phyloP scores from a whole-genome alignment of 352 stramenopile species.

The Phytophthora melonis region DNA sequence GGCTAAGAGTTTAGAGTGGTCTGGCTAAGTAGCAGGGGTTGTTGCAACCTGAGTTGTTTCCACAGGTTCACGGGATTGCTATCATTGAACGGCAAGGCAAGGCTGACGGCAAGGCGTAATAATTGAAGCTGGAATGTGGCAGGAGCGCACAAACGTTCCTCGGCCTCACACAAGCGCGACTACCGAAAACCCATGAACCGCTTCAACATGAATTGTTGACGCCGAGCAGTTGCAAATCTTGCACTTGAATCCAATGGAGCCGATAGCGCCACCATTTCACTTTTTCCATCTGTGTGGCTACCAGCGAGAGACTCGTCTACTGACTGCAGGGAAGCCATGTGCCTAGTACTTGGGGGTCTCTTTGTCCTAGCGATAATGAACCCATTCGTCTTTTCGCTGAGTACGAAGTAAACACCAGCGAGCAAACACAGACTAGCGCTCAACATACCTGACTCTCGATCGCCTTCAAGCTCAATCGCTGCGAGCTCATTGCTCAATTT shows the following conservation, averaged over 20 bases:
- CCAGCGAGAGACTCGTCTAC: conserved; percentile 1
- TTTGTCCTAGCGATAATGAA: background rate
- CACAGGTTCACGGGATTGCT: too few species aligned
- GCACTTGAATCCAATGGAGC: background rate
- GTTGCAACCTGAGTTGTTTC: too few species aligned
- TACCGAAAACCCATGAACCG: background rate
- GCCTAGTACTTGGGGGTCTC: too few species aligned
- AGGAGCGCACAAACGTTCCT: too few species aligned
- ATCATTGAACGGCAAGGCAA: too few species aligned
- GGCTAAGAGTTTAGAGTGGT: too few species aligned
- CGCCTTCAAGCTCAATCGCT: background rate
- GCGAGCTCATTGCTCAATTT: conserved; percentile 28
- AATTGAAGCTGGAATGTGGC: too few species aligned
- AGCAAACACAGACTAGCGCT: background rate
- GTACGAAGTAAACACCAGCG: background rate
- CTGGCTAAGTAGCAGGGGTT: too few species aligned
- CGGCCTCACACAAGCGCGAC: too few species aligned
- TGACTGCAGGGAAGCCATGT: background rate
- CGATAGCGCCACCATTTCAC: conserved; percentile 5
- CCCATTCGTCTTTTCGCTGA: background rate
- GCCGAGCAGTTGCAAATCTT: conserved; percentile 9
- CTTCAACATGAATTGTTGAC: background rate
- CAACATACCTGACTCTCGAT: background rate
- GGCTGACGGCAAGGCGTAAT: too few species aligned
- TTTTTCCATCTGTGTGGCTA: conserved; percentile 8